Percentiles rank a stretch among this genome's conserved stretches.
phyloP scores from a whole-genome alignment of 257 asterid species.

The Solanum medicagineum region DNA sequence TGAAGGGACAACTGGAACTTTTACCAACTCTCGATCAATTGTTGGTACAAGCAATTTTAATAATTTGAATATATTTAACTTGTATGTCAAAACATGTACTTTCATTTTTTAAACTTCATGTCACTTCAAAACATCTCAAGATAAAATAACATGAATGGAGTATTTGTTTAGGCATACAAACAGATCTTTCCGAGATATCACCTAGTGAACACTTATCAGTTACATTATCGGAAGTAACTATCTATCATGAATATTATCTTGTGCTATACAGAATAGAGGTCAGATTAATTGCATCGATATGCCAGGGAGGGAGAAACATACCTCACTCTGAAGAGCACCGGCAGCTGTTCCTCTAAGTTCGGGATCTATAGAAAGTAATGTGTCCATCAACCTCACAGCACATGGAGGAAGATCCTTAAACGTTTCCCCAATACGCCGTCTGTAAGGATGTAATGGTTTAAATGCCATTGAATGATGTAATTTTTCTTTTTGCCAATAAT shows the following conservation, averaged over 20 bases:
- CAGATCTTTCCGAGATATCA: not conserved
- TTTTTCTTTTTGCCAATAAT: slow-evolving; percentile 64
- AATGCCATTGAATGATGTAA: slow-evolving; percentile 60
- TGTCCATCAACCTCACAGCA: slow-evolving; percentile 58
- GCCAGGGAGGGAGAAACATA: slow-evolving; percentile 7
- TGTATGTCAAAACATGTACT: not conserved
- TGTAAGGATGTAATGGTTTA: slow-evolving; percentile 63
- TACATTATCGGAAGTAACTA: not conserved
- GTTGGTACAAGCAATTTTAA: not conserved
- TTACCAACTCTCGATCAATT: not conserved
- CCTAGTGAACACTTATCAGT: not conserved
- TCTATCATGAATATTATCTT: not conserved
- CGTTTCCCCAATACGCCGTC: slow-evolving; percentile 51
- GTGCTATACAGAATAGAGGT: not conserved
- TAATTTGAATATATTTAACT: not conserved
- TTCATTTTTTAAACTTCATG: not conserved
- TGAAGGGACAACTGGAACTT: not conserved
- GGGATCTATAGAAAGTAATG: slow-evolving; percentile 77
- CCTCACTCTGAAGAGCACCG: slow-evolving; percentile 64
- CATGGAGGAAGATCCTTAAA: slow-evolving; percentile 55
- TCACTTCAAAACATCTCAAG: not conserved
- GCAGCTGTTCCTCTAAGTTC: slow-evolving; percentile 62
- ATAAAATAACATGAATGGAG: not conserved
- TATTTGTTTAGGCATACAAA: not conserved
- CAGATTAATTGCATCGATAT: not conserved